phyloP scores from a whole-genome alignment of 805 yeast genomes.

The Candida germanica region DNA sequence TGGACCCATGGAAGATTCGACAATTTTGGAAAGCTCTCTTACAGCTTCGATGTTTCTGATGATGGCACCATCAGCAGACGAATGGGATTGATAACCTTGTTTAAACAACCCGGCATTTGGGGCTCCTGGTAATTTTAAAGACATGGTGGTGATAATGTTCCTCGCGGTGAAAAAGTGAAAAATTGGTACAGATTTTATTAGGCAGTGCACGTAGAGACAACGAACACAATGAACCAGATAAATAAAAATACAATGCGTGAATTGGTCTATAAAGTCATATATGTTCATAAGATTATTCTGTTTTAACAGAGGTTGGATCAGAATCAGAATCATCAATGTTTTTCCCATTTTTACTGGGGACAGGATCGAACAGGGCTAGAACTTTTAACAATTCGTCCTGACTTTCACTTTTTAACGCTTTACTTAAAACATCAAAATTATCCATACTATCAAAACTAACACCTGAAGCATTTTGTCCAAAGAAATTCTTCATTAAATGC shows the following conservation, averaged over 20 bases:
- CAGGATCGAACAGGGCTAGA: conserved; percentile 3
- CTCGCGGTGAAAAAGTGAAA: conserved; percentile 3
- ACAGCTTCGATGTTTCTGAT: conserved; percentile 91
- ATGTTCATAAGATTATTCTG: no score
- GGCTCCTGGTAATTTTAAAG: conserved; percentile 85
- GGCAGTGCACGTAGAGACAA: no score
- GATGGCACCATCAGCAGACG: conserved; percentile 92
- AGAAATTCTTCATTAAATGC: conserved; percentile 10
- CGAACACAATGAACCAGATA: no score
- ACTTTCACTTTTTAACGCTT: conserved; percentile 10
- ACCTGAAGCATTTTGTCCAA: conserved; percentile 7
- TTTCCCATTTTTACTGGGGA: conserved; percentile 1
- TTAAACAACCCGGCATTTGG: conserved; percentile 93
- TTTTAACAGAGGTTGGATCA: no score
- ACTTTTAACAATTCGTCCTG: conserved; percentile 10
- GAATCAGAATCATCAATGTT: no score
- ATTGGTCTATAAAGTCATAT: no score
- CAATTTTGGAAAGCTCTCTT: conserved; percentile 87
- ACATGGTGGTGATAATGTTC: conserved; percentile 46
- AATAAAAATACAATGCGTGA: no score
- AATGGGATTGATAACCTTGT: conserved; percentile 86
- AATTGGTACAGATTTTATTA: no score
- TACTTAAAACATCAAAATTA: conserved; percentile 10
- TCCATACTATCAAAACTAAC: conserved; percentile 9
- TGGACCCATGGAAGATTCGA: conserved; percentile 94